Evolutionary conservation across 2,329 filamentous ascomycete genomes (phyloP).

Genomic region (Scedosporium boydii): DNA sequence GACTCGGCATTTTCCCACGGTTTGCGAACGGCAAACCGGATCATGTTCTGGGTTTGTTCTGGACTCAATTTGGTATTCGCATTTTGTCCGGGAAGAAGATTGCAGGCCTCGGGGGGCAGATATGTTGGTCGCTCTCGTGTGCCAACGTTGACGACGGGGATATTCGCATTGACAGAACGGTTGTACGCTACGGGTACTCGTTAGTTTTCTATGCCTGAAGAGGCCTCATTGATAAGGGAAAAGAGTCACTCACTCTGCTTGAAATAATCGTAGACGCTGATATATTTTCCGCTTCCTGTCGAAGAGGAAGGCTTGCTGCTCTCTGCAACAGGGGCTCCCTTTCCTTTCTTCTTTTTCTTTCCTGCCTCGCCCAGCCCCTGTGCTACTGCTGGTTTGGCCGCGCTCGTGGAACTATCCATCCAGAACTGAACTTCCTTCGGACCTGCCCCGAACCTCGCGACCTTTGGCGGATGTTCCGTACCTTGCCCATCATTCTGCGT

Average conservation of each 20-base stretch:
- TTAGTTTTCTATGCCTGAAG: background rate
- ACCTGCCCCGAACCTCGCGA: constrained; percentile 28
- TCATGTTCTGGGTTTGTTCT: constrained; percentile 58
- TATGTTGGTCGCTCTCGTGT: constrained; percentile 46
- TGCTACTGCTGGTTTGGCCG: background rate
- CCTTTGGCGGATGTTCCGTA: constrained; percentile 16
- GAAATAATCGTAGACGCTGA: constrained; percentile 44
- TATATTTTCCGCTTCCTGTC: constrained; percentile 27
- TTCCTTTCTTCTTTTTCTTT: constrained; percentile 14
- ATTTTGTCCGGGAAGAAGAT: constrained; percentile 36
- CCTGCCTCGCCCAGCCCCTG: constrained; percentile 7
- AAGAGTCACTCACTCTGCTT: constrained; percentile 20
- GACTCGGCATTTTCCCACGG: constrained; percentile 59
- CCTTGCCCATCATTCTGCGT: constrained; percentile 21
- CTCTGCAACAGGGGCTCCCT: constrained; percentile 17
- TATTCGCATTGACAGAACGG: constrained; percentile 19
- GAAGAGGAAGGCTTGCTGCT: constrained; percentile 3
- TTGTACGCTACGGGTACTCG: constrained; percentile 20
- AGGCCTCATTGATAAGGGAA: background rate
- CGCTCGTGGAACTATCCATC: constrained; percentile 20
- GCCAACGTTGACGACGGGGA: constrained; percentile 60
- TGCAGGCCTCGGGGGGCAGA: constrained; percentile 57
- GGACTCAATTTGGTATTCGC: constrained; percentile 16
- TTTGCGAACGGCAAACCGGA: constrained; percentile 58
- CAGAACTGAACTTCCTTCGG: constrained; percentile 47